A percentile compares a stretch with the other conserved stretches of the same genome.
Conservation (phyloP, 805 yeast genomes). For the Tetrapisispora nanseiensis region DNA sequence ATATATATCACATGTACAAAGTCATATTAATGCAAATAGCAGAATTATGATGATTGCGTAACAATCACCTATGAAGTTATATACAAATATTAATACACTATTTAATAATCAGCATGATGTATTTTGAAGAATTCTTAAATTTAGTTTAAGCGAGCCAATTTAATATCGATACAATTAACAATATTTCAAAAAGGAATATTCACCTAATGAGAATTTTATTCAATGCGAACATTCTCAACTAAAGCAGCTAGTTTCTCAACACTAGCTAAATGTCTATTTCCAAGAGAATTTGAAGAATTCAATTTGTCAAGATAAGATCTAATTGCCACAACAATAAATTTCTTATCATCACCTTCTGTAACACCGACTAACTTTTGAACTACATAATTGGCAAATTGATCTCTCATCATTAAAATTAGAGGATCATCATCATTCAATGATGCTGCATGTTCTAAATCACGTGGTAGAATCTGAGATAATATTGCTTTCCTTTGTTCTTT, state of each 20-base stretch:
- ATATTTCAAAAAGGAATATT: neutral
- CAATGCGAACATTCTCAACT: constrained; percentile 20
- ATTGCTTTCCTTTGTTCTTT: constrained; percentile 51
- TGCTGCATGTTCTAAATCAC: constrained; percentile 36
- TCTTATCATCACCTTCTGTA: constrained; percentile 60
- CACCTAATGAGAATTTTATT: neutral
- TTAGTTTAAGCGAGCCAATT: neutral
- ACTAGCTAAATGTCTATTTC: constrained; percentile 30
- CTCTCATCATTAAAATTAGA: constrained; percentile 88
- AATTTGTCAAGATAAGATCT: constrained; percentile 64
- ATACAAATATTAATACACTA: constrained; percentile 2
- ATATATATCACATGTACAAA: constrained; percentile 1
- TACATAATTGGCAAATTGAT: constrained; percentile 95
- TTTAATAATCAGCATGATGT: neutral
- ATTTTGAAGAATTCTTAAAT: neutral
- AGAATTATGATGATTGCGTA: neutral
- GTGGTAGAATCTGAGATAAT: constrained; percentile 56
- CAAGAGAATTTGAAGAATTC: constrained; percentile 24
- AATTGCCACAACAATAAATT: constrained; percentile 59
- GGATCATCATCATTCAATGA: constrained; percentile 55
- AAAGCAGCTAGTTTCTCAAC: constrained; percentile 29
- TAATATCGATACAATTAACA: neutral
- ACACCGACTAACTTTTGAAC: constrained; percentile 89
- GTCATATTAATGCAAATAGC: neutral
- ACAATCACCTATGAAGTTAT: neutral